phyloP scores from a whole-genome alignment of 257 asterid species.

The Prunella vulgaris region DNA sequence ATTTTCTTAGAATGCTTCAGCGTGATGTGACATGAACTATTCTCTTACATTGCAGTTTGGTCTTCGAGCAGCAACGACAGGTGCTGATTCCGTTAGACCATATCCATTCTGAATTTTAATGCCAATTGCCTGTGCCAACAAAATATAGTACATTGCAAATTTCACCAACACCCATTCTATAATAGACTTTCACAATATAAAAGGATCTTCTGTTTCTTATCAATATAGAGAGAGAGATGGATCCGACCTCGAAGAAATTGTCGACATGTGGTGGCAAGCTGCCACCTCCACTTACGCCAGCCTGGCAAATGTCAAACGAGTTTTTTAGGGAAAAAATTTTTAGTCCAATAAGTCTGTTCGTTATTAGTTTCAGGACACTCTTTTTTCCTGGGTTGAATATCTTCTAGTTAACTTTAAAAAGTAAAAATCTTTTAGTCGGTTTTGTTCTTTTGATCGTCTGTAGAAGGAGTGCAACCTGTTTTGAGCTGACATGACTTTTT shows the following conservation, averaged over 20 bases:
- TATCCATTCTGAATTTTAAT: constrained; percentile 82
- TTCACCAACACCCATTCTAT: background rate
- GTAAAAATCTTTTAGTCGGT: no score
- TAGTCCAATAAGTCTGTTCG: no score
- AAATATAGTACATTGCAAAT: background rate
- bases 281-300: constrained; percentile 92
- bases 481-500: no score
- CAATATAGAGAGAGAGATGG: background rate
- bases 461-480: no score
- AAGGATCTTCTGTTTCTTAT: background rate
- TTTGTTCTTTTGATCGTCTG: no score
- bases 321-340: background rate
- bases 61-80: constrained; percentile 82
- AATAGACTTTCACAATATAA: background rate
- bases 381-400: no score
- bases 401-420: no score
- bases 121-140: constrained; percentile 65
- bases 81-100: constrained; percentile 93
- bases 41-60: constrained; percentile 62
- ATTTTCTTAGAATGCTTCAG: background rate
- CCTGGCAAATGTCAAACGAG: constrained; percentile 39
- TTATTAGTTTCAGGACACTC: no score
- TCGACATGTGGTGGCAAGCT: constrained; percentile 82
- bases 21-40: background rate
- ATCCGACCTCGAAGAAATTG: constrained; percentile 75